Conservation (phyloP, 2,329 filamentous ascomycete genomes). For the Claviceps africana region DNA sequence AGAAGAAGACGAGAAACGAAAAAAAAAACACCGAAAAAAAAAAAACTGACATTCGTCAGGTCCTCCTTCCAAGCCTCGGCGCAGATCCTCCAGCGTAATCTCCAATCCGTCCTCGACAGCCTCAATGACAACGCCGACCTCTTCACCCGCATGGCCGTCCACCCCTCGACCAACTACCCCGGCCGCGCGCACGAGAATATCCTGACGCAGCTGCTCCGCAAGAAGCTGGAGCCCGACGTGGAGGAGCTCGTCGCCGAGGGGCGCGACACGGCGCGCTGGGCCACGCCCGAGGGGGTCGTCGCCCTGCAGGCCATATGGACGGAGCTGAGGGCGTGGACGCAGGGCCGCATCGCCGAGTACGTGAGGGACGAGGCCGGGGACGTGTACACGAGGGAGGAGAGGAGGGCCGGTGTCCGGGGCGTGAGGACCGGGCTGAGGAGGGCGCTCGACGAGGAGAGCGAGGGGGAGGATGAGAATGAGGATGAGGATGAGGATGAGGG, state of each 20-base stretch:
- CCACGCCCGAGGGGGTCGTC: constrained; percentile 29
- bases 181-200: constrained; percentile 53
- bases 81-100: constrained; percentile 56
- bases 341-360: constrained; percentile 26
- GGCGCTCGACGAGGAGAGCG: constrained; percentile 34
- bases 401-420: constrained; percentile 48
- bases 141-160: constrained; percentile 56
- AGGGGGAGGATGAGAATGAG: constrained; percentile 43
- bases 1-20: not conserved
- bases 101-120: constrained; percentile 51
- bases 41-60: constrained; percentile 24
- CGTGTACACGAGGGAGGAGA: constrained; percentile 59
- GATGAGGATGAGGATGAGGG: constrained; percentile 24
- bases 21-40: not conserved
- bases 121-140: constrained; percentile 52
- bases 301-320: constrained; percentile 44
- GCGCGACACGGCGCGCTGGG: constrained; percentile 29
- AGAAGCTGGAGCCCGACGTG: constrained; percentile 68
- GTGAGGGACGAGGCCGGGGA: constrained; percentile 35
- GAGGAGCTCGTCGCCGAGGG: constrained; percentile 59
- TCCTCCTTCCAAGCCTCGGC: constrained; percentile 59
- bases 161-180: constrained; percentile 63
- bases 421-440: constrained; percentile 58
- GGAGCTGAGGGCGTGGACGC: constrained; percentile 27
- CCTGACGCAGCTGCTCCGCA: constrained; percentile 58